These are phyloP conservation scores for Aphanomyces invadans DNA, from an alignment of 352 stramenopile genomes.

Conservation along the genomic window DNA sequence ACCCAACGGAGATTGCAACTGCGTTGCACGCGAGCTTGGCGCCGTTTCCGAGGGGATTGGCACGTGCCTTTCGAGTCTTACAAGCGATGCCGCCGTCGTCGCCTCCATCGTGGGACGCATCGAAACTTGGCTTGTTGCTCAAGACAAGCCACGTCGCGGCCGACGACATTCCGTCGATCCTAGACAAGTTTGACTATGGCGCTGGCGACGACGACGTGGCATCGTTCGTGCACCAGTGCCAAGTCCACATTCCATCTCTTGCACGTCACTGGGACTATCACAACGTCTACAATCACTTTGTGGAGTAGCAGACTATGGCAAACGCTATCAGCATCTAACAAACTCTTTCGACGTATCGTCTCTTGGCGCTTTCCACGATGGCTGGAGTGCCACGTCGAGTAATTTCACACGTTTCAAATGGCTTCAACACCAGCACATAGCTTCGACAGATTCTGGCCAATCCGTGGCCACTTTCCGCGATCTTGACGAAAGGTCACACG, in stretches of 20 bases:
- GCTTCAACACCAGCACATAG: too few species aligned
- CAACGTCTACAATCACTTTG: slow-evolving; percentile 16
- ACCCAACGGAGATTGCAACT: slow-evolving; percentile 5
- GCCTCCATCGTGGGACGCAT: neutral
- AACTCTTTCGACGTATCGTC: too few species aligned
- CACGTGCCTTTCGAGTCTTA: neutral
- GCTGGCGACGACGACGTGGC: neutral
- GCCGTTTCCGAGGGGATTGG: slow-evolving; percentile 9
- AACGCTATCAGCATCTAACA: neutral
- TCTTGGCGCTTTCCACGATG: too few species aligned
- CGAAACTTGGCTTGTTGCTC: neutral
- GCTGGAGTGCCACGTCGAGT: too few species aligned
- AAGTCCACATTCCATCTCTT: neutral
- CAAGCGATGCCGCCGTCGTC: neutral
- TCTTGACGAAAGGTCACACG: neutral
- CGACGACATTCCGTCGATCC: neutral
- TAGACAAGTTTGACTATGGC: neutral
- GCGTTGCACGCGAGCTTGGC: neutral
- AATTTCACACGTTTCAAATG: neutral
- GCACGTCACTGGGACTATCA: neutral
- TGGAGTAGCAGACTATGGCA: too few species aligned
- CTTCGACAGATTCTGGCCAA: neutral
- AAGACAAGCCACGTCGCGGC: neutral
- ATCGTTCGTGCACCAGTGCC: slow-evolving; percentile 3
- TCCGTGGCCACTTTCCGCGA: neutral